Evolutionary conservation across 2,329 filamentous ascomycete genomes (phyloP), one percentile per base, ranked within the genome.

Genomic region (Arachnopeziza araneosa): DNA sequence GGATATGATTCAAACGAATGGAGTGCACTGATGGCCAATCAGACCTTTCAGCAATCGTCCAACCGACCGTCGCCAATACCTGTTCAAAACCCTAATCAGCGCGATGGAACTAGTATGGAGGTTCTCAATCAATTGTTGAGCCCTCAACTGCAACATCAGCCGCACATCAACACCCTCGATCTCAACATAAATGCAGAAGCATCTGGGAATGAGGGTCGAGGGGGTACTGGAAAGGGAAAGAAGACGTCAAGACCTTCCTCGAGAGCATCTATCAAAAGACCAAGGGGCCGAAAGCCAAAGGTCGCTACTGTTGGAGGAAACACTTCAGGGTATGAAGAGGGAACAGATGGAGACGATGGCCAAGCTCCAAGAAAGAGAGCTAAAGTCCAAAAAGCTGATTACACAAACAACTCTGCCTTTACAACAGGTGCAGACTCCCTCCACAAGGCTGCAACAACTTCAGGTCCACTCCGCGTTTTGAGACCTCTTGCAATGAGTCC

Each of bases 371-470:
- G 86, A 68, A 97, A 96, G 75, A 83, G 93, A 68, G 92, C 87
- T 36, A 95, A 91, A 70, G 84, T 88, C 24, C 91, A 85, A 22
- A 84, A 88, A 70, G 83, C 87, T 14, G 85, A 89, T 64, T 88
- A 86, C 76, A 85, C 85, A n/a, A 86, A 87, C 55, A 88, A 84
- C 66, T 83, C 81, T 63, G 85, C 84, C 23, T 89, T 97, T 68
- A 89, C 88, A 56, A 81, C 84, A 49, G 86, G 86, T 30, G 83
- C 86, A 10, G 91, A 95, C 54, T 96, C 91, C 2, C 79, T 98
- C 24, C 84, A 93, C 54, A 91, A 96, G n/a, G 88, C 90, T 62
- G 93, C 93, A 53, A 96, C 91, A 72, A 96, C 90, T 19, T 89
- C 93, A 52, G 91, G 91, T 50, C 96, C 93, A 5, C 81, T 98